Evolutionary conservation across 169 alveolate species (phyloP), one percentile per base, ranked within the genome.

Genomic region (Plasmodium knowlesi): DNA sequence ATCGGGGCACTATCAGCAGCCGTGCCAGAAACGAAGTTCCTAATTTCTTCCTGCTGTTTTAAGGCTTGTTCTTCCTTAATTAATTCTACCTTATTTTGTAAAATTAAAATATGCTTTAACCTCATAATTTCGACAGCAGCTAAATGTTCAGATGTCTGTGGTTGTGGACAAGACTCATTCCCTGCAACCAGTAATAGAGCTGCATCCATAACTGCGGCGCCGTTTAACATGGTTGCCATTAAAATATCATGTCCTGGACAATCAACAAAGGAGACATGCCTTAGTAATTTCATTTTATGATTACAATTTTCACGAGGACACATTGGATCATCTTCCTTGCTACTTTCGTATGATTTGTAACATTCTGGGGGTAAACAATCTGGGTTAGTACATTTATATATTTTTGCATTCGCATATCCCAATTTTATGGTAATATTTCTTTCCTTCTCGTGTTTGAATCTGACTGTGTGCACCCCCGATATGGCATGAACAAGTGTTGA

Each of bases 151-250:
- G 99, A 96, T n/a, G 99, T 99, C 94, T 99, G 99, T 16, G 99
- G 99, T 94, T 99, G 99, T 16, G 99, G 99, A 86, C 99, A 98
- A 5, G 99, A 95, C 93, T 97, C 99, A 94, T 98, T 98, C 12
- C 99, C 99, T 10, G 99, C 99, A 8, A 99, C 98, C 46, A 99
- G 95, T 74, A 99, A 94, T 28, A 99, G 95, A 5, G 99, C 99
- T 39, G 99, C 99, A 95, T 99, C 99, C 99, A 99, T 99, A 34
- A 99, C 99, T 9, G 99, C 99, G 0, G 99, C 99, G 32, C 99
- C 99, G 95, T 99, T 99, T 43, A 99, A 97, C 99, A 99, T 99
- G 32, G 99, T 99, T 16, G 99, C 99, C 99, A 99, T 99, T 91
- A 99, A 98, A 96, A 99, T 99, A 96, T 99, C 99, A 97, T 99